Evolutionary conservation across 1,284 basidiomycete genomes (phyloP), one percentile per base, ranked within the genome.

Genomic region (Termitomyces sp.): DNA sequence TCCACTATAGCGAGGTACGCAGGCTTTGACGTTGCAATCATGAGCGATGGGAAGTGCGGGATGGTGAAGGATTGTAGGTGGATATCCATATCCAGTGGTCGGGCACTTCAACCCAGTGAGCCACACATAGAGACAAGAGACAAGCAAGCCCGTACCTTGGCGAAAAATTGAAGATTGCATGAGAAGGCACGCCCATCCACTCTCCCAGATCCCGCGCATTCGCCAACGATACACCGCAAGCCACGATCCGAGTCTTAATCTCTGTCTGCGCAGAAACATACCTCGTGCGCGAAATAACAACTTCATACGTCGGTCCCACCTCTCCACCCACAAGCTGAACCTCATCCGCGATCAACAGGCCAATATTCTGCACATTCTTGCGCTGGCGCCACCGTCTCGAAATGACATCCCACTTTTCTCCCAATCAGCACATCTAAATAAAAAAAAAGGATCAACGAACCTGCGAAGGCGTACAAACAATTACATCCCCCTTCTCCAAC

Each of bases 21-120:
- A 0, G 96, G 97, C 70, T 99, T 99, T 26, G 95, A 96, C 97
- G 99, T 99, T 33, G 94, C 84, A 56, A 99, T 92, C 96, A 99
- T 99, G 53, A 99, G 77, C 0, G 93, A 97, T 0, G 97, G 95
- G 84, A 97, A 98, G 67, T 99, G 97, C 9, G 95, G 92, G 42
- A 97, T 92, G 44, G 83, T 86, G 79, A 98, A 99, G 45, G 89
- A 94, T 68, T 98, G 96, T 7, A 99, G 75, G 66, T 99, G 96
- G 47, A 99, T 96, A 62, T 99, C 95, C 84, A 99, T 90, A 58
- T 98, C 95, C 2, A 98, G 76, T 2, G 94, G 94, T 31, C 96
- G 89, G 17, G 96, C 93, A 64, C 92, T 91, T 58, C 6, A 65
- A 8, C 10, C 5, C 4, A 48, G 41, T 60, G 34, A 55, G 41